Evolutionary conservation across 345 rosid species (phyloP), one percentile per base, ranked within the genome.

Genomic region (Hibiscus tridactylites): DNA sequence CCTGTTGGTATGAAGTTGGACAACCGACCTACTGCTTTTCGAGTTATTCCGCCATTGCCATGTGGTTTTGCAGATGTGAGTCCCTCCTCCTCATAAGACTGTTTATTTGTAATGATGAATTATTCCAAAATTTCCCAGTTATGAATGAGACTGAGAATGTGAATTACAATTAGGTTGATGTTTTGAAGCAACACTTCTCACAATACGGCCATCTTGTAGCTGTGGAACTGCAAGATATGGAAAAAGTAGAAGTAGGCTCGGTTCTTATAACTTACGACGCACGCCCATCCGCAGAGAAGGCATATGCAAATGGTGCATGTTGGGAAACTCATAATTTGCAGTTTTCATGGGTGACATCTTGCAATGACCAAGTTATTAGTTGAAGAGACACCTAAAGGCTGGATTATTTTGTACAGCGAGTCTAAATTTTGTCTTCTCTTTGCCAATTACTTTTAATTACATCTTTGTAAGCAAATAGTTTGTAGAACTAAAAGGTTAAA

Each of bases 261-360:
- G 97, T 84, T 64, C 78, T 71, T 46, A 62, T 91, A 72, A 84
- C 84, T 66, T 94, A 82, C 74, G 73, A 79, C 21, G 21, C 21
- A 21, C 21, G 21, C 21, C 21, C 21, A 21, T 21, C 21, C 54
- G 97, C 97, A 11, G 97, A 94, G 83, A 88, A 73, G 75, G 98
- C 98, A 65, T 90, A 90, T 79, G 71, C 74, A 16, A 85, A 85
- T 79, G 93, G 85, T 77, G 91, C 88, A 80, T 81, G 80, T 74
- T 94, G 97, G 97, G 79, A 85, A 80, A 92, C 88, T 70, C 84
- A 90, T 69, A 78, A 61, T 71, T 81, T 94, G 85, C 87, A 83
- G 83, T 81, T 91, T 62, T 64, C 37, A 49, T 94, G 98, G 98
- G 70, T 79, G 79, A 76, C 78, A 61, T 81, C 86, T 44, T n/a